Conservation (phyloP, 2,329 filamentous ascomycete species). For the Xylaria sp. region DNA sequence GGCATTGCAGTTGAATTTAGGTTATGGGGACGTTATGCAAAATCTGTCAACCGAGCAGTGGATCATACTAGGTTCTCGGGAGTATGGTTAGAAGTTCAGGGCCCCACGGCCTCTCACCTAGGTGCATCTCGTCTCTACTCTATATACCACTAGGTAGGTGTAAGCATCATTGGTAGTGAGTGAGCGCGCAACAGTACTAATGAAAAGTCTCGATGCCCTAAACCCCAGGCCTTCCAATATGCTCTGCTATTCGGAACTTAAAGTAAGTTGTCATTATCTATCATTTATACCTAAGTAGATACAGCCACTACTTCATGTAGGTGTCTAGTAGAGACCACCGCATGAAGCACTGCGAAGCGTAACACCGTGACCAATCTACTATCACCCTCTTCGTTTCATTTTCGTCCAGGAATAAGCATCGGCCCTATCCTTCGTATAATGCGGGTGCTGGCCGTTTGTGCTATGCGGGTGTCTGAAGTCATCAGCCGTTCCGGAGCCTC, state of each 20-base stretch:
- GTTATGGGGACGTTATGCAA: not conserved
- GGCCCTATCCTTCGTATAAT: not conserved
- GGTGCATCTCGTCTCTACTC: not conserved
- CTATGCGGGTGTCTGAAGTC: not conserved
- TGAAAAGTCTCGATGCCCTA: not conserved
- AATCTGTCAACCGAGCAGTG: not conserved
- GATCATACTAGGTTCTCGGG: not conserved
- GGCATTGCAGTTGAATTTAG: not conserved
- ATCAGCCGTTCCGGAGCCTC: not conserved
- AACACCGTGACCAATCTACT: not conserved
- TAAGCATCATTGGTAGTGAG: not conserved
- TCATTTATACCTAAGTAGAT: too few relatives aligned
- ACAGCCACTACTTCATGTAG: too few relatives aligned
- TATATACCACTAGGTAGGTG: not conserved
- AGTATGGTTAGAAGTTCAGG: not conserved
- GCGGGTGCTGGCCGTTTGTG: not conserved
- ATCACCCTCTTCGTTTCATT: not conserved
- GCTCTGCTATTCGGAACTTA: not conserved
- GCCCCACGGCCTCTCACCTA: not conserved
- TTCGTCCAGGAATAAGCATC: too few relatives aligned
- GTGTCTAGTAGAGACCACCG: not conserved
- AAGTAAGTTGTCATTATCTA: not conserved
- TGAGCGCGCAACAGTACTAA: not conserved
- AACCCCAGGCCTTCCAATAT: not conserved
- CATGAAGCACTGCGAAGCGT: not conserved